These are phyloP conservation scores for Dimocarpus longan DNA, from an alignment of 345 rosid genomes.

Conservation along the genomic window DNA sequence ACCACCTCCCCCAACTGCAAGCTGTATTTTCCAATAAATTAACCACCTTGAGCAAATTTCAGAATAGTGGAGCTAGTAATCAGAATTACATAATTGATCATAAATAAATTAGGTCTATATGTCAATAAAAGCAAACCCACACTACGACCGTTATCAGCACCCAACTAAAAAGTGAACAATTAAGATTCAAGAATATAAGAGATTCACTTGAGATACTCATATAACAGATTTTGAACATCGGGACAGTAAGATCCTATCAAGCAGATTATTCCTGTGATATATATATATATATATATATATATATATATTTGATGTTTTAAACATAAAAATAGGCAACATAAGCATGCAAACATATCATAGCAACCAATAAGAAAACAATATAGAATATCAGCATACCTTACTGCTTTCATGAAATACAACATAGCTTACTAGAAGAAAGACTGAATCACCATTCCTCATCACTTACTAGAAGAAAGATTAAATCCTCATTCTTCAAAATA, in stretches of 20 bases:
- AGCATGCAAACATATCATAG: background rate
- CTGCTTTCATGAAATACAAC: background rate
- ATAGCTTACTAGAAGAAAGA: background rate
- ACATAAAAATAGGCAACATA: background rate
- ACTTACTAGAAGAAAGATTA: no score
- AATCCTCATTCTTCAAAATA: no score
- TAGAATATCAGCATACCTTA: background rate
- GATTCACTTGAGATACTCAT: background rate
- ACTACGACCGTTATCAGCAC: background rate
- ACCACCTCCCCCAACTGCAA: slow-evolving; percentile 89
- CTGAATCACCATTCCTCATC: background rate
- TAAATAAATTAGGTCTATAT: background rate
- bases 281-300: no score
- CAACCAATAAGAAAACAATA: background rate
- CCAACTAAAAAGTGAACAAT: background rate
- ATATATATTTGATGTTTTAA: background rate
- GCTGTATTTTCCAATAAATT: slow-evolving; percentile 48
- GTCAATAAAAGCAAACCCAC: background rate
- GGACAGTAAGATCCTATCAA: background rate
- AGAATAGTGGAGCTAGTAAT: background rate
- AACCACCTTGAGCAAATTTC: slow-evolving; percentile 17
- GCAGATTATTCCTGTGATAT: background rate
- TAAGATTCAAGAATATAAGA: background rate
- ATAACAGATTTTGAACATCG: background rate
- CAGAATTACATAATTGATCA: background rate